phyloP scores from a whole-genome alignment of 192 early-diverging fungal species.

The Chytriomyces sp. region DNA sequence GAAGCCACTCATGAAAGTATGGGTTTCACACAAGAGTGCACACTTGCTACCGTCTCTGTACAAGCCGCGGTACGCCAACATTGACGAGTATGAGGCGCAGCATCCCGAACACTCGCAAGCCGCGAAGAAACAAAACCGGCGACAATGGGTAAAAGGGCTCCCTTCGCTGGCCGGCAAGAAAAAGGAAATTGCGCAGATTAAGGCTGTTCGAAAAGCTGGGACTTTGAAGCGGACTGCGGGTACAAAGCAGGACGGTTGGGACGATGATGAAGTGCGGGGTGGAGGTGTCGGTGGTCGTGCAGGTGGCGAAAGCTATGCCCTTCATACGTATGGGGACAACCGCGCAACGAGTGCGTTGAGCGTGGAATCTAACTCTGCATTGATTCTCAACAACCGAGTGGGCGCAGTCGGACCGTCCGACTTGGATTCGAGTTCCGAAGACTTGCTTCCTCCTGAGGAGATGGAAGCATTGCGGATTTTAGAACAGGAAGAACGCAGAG shows the following conservation, averaged over 20 bases:
- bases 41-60: constrained; percentile 35
- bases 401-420: background rate
- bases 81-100: constrained; percentile 35
- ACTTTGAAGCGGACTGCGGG: background rate
- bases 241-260: background rate
- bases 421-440: background rate
- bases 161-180: constrained; percentile 15
- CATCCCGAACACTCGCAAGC: constrained; percentile 7
- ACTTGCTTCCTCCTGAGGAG: constrained; percentile 33
- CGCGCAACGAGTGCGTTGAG: background rate
- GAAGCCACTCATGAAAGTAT: constrained; percentile 50
- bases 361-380: background rate
- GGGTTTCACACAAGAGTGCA: constrained; percentile 39
- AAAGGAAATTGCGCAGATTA: constrained; percentile 26
- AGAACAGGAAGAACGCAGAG: background rate
- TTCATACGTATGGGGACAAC: background rate
- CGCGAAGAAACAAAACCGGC: background rate
- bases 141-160: constrained; percentile 23
- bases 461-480: constrained; percentile 25
- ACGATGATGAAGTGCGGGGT: background rate
- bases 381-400: background rate
- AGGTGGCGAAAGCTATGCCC: background rate
- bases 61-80: constrained; percentile 35
- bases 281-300: background rate
- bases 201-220: background rate